phyloP scores from a whole-genome alignment of 805 yeast species.

The Zygotorulaspora danielsina region DNA sequence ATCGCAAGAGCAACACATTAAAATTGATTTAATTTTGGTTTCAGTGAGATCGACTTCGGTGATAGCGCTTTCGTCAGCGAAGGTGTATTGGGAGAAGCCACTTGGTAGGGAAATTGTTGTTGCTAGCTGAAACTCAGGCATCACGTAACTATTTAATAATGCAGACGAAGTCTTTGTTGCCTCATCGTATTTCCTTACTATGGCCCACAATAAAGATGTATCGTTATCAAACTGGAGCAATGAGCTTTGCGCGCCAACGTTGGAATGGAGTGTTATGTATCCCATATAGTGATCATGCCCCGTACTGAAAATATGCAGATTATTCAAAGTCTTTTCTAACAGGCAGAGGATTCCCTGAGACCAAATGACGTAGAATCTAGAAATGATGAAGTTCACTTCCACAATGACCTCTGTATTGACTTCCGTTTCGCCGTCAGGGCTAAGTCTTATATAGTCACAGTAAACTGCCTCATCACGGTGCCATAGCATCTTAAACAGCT shows the following conservation, averaged over 20 bases:
- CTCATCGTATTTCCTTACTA: constrained; percentile 11
- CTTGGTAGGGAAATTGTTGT: constrained; percentile 11
- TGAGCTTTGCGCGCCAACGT: constrained; percentile 1
- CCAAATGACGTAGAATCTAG: constrained; percentile 15
- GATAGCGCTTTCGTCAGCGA: constrained; percentile 4
- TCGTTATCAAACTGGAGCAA: constrained; percentile 7
- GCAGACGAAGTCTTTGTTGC: constrained; percentile 8
- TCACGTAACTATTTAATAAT: constrained; percentile 9
- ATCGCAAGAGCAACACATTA: constrained; percentile 10
- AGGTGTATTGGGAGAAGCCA: constrained; percentile 8
- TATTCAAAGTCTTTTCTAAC: constrained; percentile 10
- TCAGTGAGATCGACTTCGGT: background rate
- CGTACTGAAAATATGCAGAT: constrained; percentile 16
- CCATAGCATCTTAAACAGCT: constrained; percentile 5
- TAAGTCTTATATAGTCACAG: constrained; percentile 10
- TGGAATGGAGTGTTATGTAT: constrained; percentile 9
- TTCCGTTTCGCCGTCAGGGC: background rate
- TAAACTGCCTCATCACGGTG: constrained; percentile 1
- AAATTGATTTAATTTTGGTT: background rate
- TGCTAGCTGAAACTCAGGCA: constrained; percentile 4
- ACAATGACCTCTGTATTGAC: constrained; percentile 9
- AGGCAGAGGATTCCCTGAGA: constrained; percentile 12
- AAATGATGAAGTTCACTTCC: constrained; percentile 13
- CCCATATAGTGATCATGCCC: constrained; percentile 15
- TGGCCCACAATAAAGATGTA: constrained; percentile 8